Conservation (phyloP, 257 asterid species). For the Przewalskia tangutica region DNA sequence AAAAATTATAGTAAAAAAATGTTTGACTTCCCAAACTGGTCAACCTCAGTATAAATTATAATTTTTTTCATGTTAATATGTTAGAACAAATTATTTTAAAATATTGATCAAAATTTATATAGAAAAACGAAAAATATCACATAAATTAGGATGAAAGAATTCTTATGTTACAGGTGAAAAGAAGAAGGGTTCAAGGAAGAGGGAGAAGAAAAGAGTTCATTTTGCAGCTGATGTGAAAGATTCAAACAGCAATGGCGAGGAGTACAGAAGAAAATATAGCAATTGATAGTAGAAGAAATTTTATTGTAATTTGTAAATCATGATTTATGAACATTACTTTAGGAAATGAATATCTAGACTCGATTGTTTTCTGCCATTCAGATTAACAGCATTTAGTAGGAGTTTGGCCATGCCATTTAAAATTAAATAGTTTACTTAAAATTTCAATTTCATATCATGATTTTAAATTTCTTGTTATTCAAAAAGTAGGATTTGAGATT, state of each 20-base stretch:
- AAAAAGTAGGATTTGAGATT: too few species aligned
- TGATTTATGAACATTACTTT: background rate
- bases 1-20: too few species aligned
- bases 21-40: too few species aligned
- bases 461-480: too few species aligned
- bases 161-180: constrained; percentile 12
- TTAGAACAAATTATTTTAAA: too few species aligned
- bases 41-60: too few species aligned
- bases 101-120: background rate
- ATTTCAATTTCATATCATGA: too few species aligned
- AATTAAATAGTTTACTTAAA: too few species aligned
- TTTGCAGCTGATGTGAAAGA: constrained; percentile 76
- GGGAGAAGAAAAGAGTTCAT: constrained; percentile 42
- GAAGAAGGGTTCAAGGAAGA: constrained; percentile 16
- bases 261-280: constrained; percentile 27
- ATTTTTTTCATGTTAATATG: too few species aligned
- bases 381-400: background rate
- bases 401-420: too few species aligned
- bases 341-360: background rate
- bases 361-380: background rate
- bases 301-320: background rate
- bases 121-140: background rate
- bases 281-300: background rate
- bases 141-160: too few species aligned
- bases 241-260: constrained; percentile 38